Conservation (phyloP, 257 asterid genomes). For the Nicotiana obtusifolia region DNA sequence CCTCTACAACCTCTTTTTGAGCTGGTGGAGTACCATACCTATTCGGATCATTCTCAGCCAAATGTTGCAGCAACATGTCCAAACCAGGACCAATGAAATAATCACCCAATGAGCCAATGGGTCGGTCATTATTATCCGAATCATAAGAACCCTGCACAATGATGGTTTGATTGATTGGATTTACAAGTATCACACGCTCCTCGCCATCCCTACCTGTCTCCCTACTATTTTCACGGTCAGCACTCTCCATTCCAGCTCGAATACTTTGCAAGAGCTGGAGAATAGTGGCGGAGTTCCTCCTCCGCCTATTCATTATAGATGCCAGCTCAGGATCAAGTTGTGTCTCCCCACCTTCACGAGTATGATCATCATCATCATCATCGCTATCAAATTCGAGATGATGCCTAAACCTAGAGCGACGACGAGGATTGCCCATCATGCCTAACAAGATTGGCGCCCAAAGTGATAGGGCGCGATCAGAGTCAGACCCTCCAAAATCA, state of each 20-base stretch:
- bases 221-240: slow-evolving; percentile 14
- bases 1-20: slow-evolving; percentile 65
- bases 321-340: slow-evolving; percentile 54
- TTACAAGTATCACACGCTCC: slow-evolving; percentile 62
- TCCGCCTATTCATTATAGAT: slow-evolving; percentile 42
- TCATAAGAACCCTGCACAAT: slow-evolving; percentile 46
- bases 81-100: slow-evolving; percentile 74
- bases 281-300: slow-evolving; percentile 62
- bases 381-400: slow-evolving; percentile 45
- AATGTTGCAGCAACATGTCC: slow-evolving; percentile 71
- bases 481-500: slow-evolving; percentile 43
- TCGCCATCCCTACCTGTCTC: slow-evolving; percentile 27
- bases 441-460: slow-evolving; percentile 88
- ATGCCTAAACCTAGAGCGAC: slow-evolving; percentile 36
- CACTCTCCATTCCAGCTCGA: slow-evolving; percentile 40
- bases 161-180: slow-evolving; percentile 62
- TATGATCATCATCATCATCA: slow-evolving; percentile 15
- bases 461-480: slow-evolving; percentile 70
- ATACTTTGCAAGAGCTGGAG: slow-evolving; percentile 72
- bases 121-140: slow-evolving; percentile 28
- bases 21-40: slow-evolving; percentile 84
- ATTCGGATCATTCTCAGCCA: slow-evolving; percentile 76
- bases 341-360: slow-evolving; percentile 20
- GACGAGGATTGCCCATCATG: slow-evolving; percentile 54
- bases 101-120: slow-evolving; percentile 61